Evolutionary conservation across 164 flowering plant genomes (phyloP), one percentile per base, ranked within the genome.

Genomic region (Aristolochia contorta): DNA sequence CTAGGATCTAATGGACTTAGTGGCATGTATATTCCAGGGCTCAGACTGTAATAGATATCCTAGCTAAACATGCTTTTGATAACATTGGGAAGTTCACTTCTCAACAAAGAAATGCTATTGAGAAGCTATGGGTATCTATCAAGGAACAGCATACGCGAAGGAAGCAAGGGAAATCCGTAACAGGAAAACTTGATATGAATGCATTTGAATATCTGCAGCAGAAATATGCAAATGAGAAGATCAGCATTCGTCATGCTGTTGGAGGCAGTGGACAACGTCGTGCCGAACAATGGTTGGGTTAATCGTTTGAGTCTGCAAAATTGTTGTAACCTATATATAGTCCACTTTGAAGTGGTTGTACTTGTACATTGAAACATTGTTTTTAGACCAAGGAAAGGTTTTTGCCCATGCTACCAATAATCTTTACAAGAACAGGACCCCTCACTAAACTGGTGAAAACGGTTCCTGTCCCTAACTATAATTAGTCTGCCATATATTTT

Each of bases 121-220:
- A 57, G 65, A 88, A 85, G 65, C 91, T 93, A 23, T 93, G 97
- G 97, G 75, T 80, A 20, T 93, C 99, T 4, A 78, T 90, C 27
- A 69, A 81, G 23, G 97, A 90, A 57, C 97, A 90, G 57, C 92
- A 84, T 56, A 64, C 65, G 53, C 83, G 85, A 3, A 68, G 93
- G 62, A 93, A 85, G 75, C 96, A 93, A 67, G 99, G 99, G 60
- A 93, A 85, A 70, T 89, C 98, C 16, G 84, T 83, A 21, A 76
- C 84, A 0, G 97, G 99, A 56, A 93, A 90, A 72, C 96, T 93
- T 32, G 97, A 90, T 69, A 85, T 90, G 72, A 88, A 83, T 75
- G 99, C 67, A 41, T 93, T 90, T 65, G 99, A 93, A 65, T 77
- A 67, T 76, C 87, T 90, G 22, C 99, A 93, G 69, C 74, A 85